phyloP scores from a whole-genome alignment of 129 eudicot genomes.

The Calendula officinalis region DNA sequence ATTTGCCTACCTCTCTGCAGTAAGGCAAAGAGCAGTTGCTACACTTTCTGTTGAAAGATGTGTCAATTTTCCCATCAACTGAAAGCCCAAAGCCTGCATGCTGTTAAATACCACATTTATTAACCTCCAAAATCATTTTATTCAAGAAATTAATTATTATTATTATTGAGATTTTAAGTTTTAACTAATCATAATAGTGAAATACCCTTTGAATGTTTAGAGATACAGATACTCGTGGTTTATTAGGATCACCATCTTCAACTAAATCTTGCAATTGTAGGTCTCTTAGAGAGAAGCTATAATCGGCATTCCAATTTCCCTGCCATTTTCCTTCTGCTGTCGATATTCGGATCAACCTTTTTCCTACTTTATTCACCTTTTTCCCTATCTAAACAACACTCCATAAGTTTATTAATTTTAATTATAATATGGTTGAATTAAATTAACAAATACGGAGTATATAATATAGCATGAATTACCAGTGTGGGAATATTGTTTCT shows the following conservation, averaged over 20 bases:
- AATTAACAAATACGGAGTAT: not conserved
- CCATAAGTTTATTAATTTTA: not conserved
- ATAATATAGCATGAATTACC: conserved; percentile 21
- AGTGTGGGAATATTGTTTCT: conserved; percentile 35
- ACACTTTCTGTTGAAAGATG: conserved; percentile 65
- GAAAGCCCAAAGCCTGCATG: conserved; percentile 90
- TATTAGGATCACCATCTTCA: conserved; percentile 39
- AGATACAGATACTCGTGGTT: conserved; percentile 44
- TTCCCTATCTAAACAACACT: conserved; percentile 40
- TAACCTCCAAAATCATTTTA: not conserved
- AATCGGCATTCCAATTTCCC: conserved; percentile 69
- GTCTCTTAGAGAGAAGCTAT: conserved; percentile 55
- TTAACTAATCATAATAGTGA: not conserved
- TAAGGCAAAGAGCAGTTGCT: conserved; percentile 71
- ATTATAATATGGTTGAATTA: not conserved
- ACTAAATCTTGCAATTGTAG: conserved; percentile 68
- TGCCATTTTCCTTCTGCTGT: conserved; percentile 74
- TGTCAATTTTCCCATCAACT: conserved; percentile 64
- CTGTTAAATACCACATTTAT: conserved; percentile 32
- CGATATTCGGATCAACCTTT: conserved; percentile 56
- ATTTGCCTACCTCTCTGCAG: conserved; percentile 57
- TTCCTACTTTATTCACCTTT: conserved; percentile 30
- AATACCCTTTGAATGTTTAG: conserved; percentile 61
- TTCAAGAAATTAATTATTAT: not conserved
- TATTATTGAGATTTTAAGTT: not conserved